Evolutionary conservation across 2,329 filamentous ascomycete species (phyloP).

Genomic region (Fusarium globosum): DNA sequence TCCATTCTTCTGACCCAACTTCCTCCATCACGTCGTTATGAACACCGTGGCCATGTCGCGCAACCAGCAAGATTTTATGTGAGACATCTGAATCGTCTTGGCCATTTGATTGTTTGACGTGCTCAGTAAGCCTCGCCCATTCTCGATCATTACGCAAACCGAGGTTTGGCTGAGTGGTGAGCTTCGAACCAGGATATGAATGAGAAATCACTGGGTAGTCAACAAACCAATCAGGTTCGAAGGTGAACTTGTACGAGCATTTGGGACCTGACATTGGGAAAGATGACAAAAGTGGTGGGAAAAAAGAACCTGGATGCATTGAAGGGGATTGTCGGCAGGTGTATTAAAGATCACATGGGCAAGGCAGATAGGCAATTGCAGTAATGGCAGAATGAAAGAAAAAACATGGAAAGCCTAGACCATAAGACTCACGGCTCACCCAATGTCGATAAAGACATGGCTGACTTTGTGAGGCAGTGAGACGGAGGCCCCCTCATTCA

Average conservation of each 20-base stretch:
- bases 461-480: background rate
- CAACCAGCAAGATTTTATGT: background rate
- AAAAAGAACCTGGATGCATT: background rate
- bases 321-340: background rate
- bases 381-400: accelerated
- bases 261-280: background rate
- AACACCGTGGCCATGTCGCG: background rate
- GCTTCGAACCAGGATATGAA: background rate
- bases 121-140: background rate
- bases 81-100: accelerated
- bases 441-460: background rate
- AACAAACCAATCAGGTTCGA: background rate
- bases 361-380: background rate
- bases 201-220: background rate
- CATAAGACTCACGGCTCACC: background rate
- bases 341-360: background rate
- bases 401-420: background rate
- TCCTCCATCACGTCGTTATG: background rate
- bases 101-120: background rate
- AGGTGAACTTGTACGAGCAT: background rate
- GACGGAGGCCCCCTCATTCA: background rate
- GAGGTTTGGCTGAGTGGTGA: background rate
- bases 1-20: background rate
- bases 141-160: background rate
- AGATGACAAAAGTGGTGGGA: background rate